phyloP scores from a whole-genome alignment of 2,329 filamentous ascomycete species.

The Pezicula carpinea region DNA sequence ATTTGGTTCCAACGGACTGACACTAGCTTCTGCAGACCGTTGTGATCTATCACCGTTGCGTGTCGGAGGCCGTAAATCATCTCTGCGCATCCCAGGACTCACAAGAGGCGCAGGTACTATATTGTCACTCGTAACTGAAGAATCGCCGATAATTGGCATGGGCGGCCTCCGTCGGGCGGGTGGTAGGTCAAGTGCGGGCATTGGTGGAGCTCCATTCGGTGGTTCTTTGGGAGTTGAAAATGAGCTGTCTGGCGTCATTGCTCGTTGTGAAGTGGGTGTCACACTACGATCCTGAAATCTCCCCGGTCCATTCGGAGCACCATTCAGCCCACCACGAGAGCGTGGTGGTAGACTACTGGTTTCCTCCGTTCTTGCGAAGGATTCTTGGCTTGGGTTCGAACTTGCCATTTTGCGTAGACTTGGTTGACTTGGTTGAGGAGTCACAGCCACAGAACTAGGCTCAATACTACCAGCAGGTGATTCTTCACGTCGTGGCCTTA shows the following conservation, averaged over 20 bases:
- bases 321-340: slow-evolving; percentile 26
- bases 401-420: slow-evolving; percentile 21
- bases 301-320: slow-evolving; percentile 19
- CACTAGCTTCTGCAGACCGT: slow-evolving; percentile 15
- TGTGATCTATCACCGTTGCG: slow-evolving; percentile 26
- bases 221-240: slow-evolving; percentile 16
- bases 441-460: slow-evolving; percentile 10
- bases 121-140: slow-evolving; percentile 24
- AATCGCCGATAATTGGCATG: slow-evolving; percentile 23
- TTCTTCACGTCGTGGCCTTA: slow-evolving; percentile 20
- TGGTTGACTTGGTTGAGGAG: slow-evolving; percentile 16
- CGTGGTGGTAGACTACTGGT: slow-evolving; percentile 22
- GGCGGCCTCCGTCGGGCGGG: slow-evolving; percentile 30
- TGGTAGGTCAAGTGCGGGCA: slow-evolving; percentile 24
- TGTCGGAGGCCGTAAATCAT: slow-evolving; percentile 28
- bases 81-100: slow-evolving; percentile 30
- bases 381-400: slow-evolving; percentile 28
- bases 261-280: slow-evolving; percentile 24
- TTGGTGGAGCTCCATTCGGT: slow-evolving; percentile 20
- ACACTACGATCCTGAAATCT: slow-evolving; percentile 27
- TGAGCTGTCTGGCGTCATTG: slow-evolving; percentile 22
- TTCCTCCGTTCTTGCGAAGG: slow-evolving; percentile 26
- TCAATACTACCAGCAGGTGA: slow-evolving; percentile 24
- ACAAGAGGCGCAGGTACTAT: slow-evolving; percentile 31
- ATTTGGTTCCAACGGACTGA: slow-evolving; percentile 10